These are phyloP conservation scores for Tricharina praecox DNA, from an alignment of 495 filamentous ascomycete genomes.

Conservation along the genomic window DNA sequence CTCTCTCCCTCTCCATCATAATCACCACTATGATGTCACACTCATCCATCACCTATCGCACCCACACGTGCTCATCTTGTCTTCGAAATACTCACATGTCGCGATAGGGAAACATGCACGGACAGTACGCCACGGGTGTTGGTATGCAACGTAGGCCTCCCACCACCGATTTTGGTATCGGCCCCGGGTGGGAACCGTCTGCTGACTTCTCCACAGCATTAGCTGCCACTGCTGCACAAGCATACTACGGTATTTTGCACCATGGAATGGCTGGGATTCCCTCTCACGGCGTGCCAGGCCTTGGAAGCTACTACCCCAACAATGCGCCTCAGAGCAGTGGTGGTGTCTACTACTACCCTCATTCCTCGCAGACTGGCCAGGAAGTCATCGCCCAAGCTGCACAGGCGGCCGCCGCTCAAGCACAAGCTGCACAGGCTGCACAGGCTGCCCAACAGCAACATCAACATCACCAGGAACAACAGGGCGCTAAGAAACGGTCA, in stretches of 20 bases:
- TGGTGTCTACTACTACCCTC: conserved; percentile 21
- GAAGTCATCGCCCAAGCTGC: conserved; percentile 14
- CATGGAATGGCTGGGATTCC: conserved; percentile 4
- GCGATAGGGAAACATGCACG: conserved; percentile 23
- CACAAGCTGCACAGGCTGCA: conserved; percentile 27
- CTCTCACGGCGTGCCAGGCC: conserved; percentile 22
- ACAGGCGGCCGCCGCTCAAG: conserved; percentile 31
- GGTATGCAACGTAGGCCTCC: conserved; percentile 24
- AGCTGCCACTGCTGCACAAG: conserved; percentile 25
- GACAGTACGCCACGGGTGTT: conserved; percentile 23
- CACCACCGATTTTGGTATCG: not conserved
- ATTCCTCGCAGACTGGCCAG: conserved; percentile 17
- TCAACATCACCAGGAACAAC: conserved; percentile 11
- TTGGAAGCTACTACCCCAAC: conserved; percentile 22
- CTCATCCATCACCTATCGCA: too few relatives aligned
- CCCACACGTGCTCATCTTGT: too few relatives aligned
- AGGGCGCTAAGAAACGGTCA: conserved; percentile 53
- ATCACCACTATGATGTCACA: not conserved
- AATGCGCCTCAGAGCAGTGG: conserved; percentile 11
- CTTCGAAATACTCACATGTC: too few relatives aligned
- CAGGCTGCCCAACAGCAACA: conserved; percentile 28
- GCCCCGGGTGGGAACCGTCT: not conserved
- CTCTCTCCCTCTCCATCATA: not conserved
- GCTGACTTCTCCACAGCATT: conserved; percentile 18
- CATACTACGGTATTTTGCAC: conserved; percentile 27